Evolutionary conservation across 129 eudicot genomes (phyloP).

Genomic region (Heracleum sosnowskyi): DNA sequence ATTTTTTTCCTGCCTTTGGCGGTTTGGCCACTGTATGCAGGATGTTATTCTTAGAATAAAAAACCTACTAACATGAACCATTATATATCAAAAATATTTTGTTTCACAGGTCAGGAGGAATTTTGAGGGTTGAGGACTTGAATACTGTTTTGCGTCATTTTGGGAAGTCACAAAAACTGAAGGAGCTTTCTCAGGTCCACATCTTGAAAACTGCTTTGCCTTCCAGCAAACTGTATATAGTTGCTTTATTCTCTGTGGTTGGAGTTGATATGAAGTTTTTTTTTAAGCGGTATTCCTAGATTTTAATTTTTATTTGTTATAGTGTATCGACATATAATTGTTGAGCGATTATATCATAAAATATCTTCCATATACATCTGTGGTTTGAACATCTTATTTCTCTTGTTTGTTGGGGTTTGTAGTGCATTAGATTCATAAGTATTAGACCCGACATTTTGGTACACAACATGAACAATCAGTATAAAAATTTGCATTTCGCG

Average conservation of each 20-base stretch:
- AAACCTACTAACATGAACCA: neutral
- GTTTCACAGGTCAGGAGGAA: slow-evolving; percentile 52
- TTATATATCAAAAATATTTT: neutral
- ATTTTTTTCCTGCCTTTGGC: no score
- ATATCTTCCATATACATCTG: neutral
- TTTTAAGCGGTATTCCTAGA: neutral
- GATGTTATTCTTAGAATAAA: neutral
- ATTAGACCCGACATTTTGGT: no score
- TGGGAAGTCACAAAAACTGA: slow-evolving; percentile 51
- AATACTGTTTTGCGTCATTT: slow-evolving; percentile 67
- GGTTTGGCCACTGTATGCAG: no score
- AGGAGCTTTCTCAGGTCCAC: slow-evolving; percentile 75
- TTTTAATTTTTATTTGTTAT: neutral
- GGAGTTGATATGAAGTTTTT: neutral
- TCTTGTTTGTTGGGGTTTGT: neutral
- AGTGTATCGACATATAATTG: neutral
- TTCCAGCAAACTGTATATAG: neutral
- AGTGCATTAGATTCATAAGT: neutral
- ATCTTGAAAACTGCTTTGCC: neutral
- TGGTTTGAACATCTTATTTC: neutral
- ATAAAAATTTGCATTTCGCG: neutral
- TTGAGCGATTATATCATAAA: neutral
- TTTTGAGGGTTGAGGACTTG: slow-evolving; percentile 56
- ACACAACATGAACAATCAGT: no score
- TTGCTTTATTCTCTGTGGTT: neutral